These are phyloP conservation scores for Mucuna pruriens DNA, from an alignment of 306 rosid species.

Conservation along the genomic window DNA sequence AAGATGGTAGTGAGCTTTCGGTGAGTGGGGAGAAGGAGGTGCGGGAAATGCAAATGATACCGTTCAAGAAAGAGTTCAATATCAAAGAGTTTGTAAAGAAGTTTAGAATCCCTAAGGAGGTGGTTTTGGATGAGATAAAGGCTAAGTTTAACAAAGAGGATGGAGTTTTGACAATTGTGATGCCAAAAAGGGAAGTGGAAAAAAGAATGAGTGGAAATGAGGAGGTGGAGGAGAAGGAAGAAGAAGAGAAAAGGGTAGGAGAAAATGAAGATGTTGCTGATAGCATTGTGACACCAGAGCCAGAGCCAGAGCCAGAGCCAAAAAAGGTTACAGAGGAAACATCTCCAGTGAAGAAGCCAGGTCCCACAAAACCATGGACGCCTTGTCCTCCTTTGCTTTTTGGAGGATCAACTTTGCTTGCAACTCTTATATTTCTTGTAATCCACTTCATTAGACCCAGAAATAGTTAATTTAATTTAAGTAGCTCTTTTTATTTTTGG, in stretches of 20 bases:
- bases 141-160: constrained; percentile 60
- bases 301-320: constrained; percentile 11
- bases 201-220: constrained; percentile 52
- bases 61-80: constrained; percentile 61
- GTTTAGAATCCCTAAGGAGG: constrained; percentile 61
- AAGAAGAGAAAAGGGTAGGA: background rate
- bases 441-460: constrained; percentile 35
- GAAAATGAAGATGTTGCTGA: constrained; percentile 44
- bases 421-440: constrained; percentile 40
- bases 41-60: constrained; percentile 63
- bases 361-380: constrained; percentile 39
- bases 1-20: constrained; percentile 58
- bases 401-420: constrained; percentile 53
- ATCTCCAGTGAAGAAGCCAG: constrained; percentile 22
- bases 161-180: constrained; percentile 50
- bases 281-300: constrained; percentile 22
- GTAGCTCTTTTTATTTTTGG: background rate
- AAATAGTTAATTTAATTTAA: constrained; percentile 24
- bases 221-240: constrained; percentile 66
- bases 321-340: constrained; percentile 28
- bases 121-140: constrained; percentile 61
- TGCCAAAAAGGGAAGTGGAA: constrained; percentile 60
- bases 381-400: constrained; percentile 48
- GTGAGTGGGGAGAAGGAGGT: constrained; percentile 66
- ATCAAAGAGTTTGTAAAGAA: constrained; percentile 56